Evolutionary conservation across 2,329 filamentous ascomycete species (phyloP), one percentile per base, ranked within the genome.

Genomic region (Huntiella omanensis): DNA sequence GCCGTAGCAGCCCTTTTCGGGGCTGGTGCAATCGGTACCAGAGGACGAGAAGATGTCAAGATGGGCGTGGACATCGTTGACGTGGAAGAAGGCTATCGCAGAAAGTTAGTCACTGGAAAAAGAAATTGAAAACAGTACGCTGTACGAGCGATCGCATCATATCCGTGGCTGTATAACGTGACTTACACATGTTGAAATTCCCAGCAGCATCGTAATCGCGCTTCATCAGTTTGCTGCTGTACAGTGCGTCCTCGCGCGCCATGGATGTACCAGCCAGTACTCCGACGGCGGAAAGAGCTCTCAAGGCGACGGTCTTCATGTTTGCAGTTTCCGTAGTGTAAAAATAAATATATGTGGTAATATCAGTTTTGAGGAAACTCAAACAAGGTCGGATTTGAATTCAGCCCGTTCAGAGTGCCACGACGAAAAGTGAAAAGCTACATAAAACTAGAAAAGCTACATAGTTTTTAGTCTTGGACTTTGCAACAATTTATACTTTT

Each of bases 61-160:
- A 55, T 80, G 77, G 11, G 77, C 69, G 56, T 80, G 77, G 11
- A 80, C 73, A 55, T 80, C 76, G 55, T 80, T 80, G 64, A 80
- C 67, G 57, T 80, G 77, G 60, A 78, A 79, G 61, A 80, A 78
- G 5, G 75, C 64, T 66, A 46, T 36, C 33, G 11, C 17, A 38
- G 10, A 4, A 28, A n/a, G 12, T 19, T 17, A 45, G 42, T 19
- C 10, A 6, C 13, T 36, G 22, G 15, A 33, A 36, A 36, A 36
- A 36, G 1, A 35, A 35, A 13, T 10, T 1, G 5, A 13, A 12
- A 4, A 35, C 33, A 13, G 17, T 19, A 36, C 2, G 34, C 11
- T 36, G 12, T 36, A 36, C 12, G 15, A 15, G 34, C 7, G 7
- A 36, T 16, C 12, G 7, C 34, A 5, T 13, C 34, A n/a, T 16